Evolutionary conservation across 768 basidiomycete species (phyloP).

Genomic region (Termitomyces sp.): DNA sequence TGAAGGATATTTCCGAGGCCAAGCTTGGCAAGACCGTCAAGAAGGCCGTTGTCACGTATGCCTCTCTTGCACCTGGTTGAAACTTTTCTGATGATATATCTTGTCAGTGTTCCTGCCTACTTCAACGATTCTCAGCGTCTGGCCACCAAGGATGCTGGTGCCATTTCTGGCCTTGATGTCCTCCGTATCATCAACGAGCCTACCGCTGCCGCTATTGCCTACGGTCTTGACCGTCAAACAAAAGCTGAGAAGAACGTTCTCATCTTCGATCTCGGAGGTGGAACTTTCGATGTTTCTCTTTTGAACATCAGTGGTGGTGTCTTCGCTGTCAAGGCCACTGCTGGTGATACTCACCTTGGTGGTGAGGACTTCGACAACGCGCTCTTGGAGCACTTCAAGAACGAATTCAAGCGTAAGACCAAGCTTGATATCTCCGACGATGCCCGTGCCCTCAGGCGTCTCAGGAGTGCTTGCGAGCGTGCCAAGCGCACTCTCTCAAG

Average conservation of each 20-base stretch:
- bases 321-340: slow-evolving; percentile 98
- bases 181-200: slow-evolving; percentile 99
- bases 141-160: slow-evolving; percentile 98
- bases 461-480: slow-evolving; percentile 97
- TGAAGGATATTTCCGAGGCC: slow-evolving; percentile 99
- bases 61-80: slow-evolving; percentile 15
- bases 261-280: slow-evolving; percentile 99
- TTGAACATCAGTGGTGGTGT: slow-evolving; percentile 98
- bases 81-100: slow-evolving; percentile 3
- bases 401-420: slow-evolving; percentile 97
- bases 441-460: slow-evolving; percentile 92
- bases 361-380: slow-evolving; percentile 99
- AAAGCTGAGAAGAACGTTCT: slow-evolving; percentile 96
- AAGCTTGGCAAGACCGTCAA: slow-evolving; percentile 98
- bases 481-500: slow-evolving; percentile 98
- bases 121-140: slow-evolving; percentile 99
- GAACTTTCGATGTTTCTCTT: slow-evolving; percentile 99
- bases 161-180: slow-evolving; percentile 96
- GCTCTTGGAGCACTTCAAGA: slow-evolving; percentile 98
- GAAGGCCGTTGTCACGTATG: slow-evolving; percentile 98
- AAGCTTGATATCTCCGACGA: slow-evolving; percentile 97
- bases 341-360: slow-evolving; percentile 98
- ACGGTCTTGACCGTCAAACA: slow-evolving; percentile 95
- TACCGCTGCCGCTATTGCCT: slow-evolving; percentile 98
- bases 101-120: slow-evolving; percentile 86